These are phyloP conservation scores for Nicotiana tomentosiformis DNA, from an alignment of 257 asterid species.

Conservation along the genomic window DNA sequence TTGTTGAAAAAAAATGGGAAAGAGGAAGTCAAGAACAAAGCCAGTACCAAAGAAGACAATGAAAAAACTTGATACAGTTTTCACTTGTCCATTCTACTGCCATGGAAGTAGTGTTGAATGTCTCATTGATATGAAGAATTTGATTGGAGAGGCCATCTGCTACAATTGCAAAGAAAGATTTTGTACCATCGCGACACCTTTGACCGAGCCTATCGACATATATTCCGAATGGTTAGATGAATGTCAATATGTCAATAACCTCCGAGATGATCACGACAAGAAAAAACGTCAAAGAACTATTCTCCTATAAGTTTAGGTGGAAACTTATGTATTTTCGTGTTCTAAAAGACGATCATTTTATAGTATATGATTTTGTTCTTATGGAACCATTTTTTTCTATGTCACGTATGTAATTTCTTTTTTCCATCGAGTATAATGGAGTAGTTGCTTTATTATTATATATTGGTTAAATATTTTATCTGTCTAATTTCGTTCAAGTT, in stretches of 20 bases:
- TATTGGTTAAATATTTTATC: background rate
- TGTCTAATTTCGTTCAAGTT: background rate
- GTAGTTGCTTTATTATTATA: background rate
- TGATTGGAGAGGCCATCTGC: slow-evolving; percentile 65
- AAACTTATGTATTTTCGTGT: too few relatives aligned
- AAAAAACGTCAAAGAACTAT: too few relatives aligned
- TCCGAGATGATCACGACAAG: too few relatives aligned
- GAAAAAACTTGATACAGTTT: slow-evolving; percentile 87
- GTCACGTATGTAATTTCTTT: background rate
- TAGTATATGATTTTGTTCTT: background rate
- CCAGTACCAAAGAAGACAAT: slow-evolving; percentile 76
- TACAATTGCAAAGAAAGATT: slow-evolving; percentile 73
- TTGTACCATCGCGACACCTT: slow-evolving; percentile 53
- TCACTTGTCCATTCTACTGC: slow-evolving; percentile 81
- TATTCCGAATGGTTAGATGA: slow-evolving; percentile 93
- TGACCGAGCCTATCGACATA: slow-evolving; percentile 67
- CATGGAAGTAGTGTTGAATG: slow-evolving; percentile 78
- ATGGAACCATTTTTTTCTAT: background rate
- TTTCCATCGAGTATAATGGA: too few relatives aligned
- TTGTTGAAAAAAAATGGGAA: slow-evolving; percentile 44
- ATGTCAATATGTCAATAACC: slow-evolving; percentile 64
- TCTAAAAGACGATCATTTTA: too few relatives aligned
- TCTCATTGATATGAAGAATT: slow-evolving; percentile 65
- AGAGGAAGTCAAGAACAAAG: slow-evolving; percentile 89
- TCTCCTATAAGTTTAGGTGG: too few relatives aligned